Evolutionary conservation across 139 green algal genomes (phyloP).

Genomic region (Micractinium sp.): DNA sequence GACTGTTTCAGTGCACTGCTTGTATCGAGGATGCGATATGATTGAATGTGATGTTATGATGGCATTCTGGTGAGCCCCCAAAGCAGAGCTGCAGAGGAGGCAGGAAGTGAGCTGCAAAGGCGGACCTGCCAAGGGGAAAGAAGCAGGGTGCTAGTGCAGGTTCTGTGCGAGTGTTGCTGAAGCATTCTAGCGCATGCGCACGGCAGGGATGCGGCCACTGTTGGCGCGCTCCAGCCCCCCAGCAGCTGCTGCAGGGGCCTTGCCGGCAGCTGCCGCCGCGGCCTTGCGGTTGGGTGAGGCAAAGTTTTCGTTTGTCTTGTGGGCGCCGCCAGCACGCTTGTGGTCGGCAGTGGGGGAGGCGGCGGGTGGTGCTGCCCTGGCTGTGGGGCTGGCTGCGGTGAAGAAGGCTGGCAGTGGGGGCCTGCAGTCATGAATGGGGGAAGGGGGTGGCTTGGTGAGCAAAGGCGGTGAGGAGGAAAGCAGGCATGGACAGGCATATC

Average conservation of each 20-base stretch:
- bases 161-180: too few relatives aligned
- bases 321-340: not conserved
- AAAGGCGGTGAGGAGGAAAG: not conserved
- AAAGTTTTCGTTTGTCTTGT: not conserved
- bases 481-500: too few relatives aligned
- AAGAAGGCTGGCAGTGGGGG: constrained; percentile 6
- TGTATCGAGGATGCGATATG: too few relatives aligned
- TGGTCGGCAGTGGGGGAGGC: not conserved
- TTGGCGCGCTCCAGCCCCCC: not conserved
- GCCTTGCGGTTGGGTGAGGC: not conserved
- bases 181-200: not conserved
- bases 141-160: too few relatives aligned
- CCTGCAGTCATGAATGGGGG: not conserved
- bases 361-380: not conserved
- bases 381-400: not conserved
- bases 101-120: too few relatives aligned
- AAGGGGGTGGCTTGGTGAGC: not conserved
- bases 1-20: too few relatives aligned
- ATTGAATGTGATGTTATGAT: too few relatives aligned
- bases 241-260: not conserved
- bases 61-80: too few relatives aligned
- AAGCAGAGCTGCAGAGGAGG: too few relatives aligned
- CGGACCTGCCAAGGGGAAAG: too few relatives aligned
- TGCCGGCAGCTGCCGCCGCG: not conserved
- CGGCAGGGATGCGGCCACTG: constrained; percentile 1